phyloP scores from a whole-genome alignment of 169 alveolate species.

The Babesia bovis region DNA sequence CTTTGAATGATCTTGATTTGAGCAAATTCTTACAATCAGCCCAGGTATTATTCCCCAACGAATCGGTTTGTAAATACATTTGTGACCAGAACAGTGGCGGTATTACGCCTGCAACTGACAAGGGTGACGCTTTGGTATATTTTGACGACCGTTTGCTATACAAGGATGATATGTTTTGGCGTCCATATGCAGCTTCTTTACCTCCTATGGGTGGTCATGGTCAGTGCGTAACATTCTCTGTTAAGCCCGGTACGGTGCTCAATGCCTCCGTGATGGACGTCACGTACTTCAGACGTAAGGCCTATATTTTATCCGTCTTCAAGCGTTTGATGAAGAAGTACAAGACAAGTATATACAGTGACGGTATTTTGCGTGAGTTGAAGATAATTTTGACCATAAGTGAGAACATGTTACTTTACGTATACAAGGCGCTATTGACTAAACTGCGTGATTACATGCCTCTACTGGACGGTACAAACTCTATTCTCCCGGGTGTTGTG shows the following conservation, averaged over 20 bases:
- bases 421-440: conserved; percentile 29
- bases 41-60: conserved; percentile 29
- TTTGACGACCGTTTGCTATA: conserved; percentile 65
- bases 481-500: conserved; percentile 18
- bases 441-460: conserved; percentile 41
- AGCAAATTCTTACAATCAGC: conserved; percentile 56
- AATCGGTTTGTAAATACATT: conserved; percentile 23
- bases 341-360: conserved; percentile 47
- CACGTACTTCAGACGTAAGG: conserved; percentile 35
- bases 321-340: conserved; percentile 55
- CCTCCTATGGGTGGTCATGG: conserved; percentile 43
- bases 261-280: conserved; percentile 28
- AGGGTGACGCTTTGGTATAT: conserved; percentile 54
- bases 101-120: conserved; percentile 10
- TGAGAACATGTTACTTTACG: conserved; percentile 49
- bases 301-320: conserved; percentile 29
- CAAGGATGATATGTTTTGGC: conserved; percentile 42
- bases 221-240: conserved; percentile 28
- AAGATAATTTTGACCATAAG: conserved; percentile 48
- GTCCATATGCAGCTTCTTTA: neutral
- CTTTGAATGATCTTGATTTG: conserved; percentile 51
- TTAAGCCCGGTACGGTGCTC: conserved; percentile 10
- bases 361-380: conserved; percentile 51
- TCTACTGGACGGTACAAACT: neutral
- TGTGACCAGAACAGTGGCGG: conserved; percentile 5